These are phyloP conservation scores for Hemisphaericaspora xylofermentans DNA, from an alignment of 1,139 yeast genomes.

Conservation along the genomic window DNA sequence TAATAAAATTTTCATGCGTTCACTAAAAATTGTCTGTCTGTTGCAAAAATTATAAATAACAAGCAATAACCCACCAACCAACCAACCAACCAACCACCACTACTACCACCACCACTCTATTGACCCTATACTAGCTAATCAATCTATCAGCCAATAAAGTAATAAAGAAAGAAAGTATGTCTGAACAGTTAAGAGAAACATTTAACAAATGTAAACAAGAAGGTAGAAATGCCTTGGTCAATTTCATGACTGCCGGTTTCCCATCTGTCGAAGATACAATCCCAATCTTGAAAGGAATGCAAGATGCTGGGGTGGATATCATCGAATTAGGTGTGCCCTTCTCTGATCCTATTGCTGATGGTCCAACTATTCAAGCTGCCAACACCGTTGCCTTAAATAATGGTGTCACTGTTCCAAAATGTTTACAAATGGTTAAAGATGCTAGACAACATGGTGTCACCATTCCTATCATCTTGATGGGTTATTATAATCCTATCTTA, in stretches of 20 bases:
- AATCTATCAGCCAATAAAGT: neutral
- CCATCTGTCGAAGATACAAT: conserved; percentile 87
- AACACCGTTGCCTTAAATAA: conserved; percentile 77
- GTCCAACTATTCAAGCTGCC: conserved; percentile 91
- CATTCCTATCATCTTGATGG: conserved; percentile 91
- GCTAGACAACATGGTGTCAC: conserved; percentile 85
- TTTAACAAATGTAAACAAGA: conserved; percentile 70
- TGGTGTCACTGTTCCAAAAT: conserved; percentile 69
- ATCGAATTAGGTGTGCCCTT: conserved; percentile 96
- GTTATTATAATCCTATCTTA: conserved; percentile 92
- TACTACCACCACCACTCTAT: neutral
- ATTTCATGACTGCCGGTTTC: conserved; percentile 92
- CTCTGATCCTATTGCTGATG: conserved; percentile 99
- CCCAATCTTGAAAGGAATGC: conserved; percentile 82
- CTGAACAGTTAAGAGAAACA: conserved; percentile 65
- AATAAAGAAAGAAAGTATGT: conserved; percentile 39
- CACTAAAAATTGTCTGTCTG: neutral
- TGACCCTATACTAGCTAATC: neutral
- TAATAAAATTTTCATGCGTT: too few relatives aligned
- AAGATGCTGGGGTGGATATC: conserved; percentile 92
- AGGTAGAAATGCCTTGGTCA: conserved; percentile 83
- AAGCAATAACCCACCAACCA: neutral
- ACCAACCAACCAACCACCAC: neutral
- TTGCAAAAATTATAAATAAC: neutral
- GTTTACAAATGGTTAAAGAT: conserved; percentile 65